Evolutionary conservation across 2,329 filamentous ascomycete species (phyloP).

Genomic region (Sclerotinia borealis): DNA sequence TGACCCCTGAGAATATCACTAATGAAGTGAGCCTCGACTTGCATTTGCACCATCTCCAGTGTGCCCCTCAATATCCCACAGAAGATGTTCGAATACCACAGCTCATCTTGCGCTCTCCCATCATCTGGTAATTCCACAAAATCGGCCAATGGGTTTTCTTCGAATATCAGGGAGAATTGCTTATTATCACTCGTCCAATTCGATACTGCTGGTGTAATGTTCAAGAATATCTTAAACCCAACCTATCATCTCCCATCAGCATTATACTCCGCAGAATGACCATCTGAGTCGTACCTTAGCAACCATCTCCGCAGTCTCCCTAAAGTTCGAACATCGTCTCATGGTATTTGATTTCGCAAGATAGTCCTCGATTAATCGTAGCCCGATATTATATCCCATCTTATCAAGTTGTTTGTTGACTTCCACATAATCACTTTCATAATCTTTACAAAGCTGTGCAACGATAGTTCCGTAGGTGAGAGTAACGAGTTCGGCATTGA

Average conservation of each 20-base stretch:
- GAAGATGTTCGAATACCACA: conserved; percentile 98
- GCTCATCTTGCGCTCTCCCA: conserved; percentile 86
- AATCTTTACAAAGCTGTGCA: conserved; percentile 92
- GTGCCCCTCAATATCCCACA: conserved; percentile 88
- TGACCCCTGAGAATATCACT: conserved; percentile 89
- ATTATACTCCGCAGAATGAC: not conserved
- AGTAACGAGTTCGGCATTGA: conserved; percentile 95
- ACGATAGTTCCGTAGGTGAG: conserved; percentile 98
- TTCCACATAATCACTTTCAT: conserved; percentile 86
- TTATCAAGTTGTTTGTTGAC: conserved; percentile 98
- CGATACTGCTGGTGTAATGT: conserved; percentile 86
- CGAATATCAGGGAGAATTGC: conserved; percentile 91
- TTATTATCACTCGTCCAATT: conserved; percentile 97
- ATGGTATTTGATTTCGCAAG: conserved; percentile 88
- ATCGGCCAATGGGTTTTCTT: conserved; percentile 94
- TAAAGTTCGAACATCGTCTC: conserved; percentile 85
- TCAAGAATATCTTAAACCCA: conserved; percentile 98
- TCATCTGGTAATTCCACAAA: conserved; percentile 98
- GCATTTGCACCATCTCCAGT: conserved; percentile 99
- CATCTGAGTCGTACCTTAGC: conserved; percentile 57
- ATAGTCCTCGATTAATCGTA: conserved; percentile 95
- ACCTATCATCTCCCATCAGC: conserved; percentile 49
- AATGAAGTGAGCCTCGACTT: conserved; percentile 93
- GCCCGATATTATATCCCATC: conserved; percentile 98
- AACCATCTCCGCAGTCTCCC: conserved; percentile 95